Conservation (phyloP, 768 basidiomycete species). For the Coprinopsis cinerea region DNA sequence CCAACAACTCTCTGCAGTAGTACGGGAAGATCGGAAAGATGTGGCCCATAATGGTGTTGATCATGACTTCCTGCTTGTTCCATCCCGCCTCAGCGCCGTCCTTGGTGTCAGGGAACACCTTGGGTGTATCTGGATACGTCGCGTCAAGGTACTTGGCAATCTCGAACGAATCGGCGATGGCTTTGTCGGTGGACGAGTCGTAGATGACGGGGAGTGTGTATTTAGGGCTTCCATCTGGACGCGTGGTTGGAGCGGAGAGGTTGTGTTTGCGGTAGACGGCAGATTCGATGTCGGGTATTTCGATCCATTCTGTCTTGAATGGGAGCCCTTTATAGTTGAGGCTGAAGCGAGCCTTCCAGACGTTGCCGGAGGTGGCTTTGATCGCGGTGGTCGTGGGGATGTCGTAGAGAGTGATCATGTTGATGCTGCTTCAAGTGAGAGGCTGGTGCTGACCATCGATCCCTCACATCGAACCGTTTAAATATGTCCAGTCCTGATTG, state of each 20-base stretch:
- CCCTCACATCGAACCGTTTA: no score
- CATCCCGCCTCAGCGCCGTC: no score
- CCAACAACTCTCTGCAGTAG: no score
- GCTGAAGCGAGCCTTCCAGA: constrained; percentile 17
- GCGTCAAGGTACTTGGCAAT: constrained; percentile 47
- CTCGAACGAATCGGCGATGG: constrained; percentile 32
- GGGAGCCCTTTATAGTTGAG: constrained; percentile 30
- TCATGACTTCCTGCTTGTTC: no score
- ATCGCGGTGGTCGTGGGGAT: constrained; percentile 1
- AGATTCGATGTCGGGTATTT: constrained; percentile 48
- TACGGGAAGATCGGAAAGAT: no score
- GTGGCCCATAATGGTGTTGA: no score
- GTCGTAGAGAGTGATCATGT: constrained; percentile 10
- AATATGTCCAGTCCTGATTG: no score
- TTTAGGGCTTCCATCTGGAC: constrained; percentile 22
- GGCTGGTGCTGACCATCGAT: no score
- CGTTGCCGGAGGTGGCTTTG: constrained; percentile 7
- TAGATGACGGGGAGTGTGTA: constrained; percentile 44
- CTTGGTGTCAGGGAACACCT: constrained; percentile 29
- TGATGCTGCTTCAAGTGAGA: no score
- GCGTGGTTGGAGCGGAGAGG: constrained; percentile 26
- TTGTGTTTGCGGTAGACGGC: constrained; percentile 23
- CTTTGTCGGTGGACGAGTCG: constrained; percentile 35
- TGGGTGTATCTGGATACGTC: constrained; percentile 35
- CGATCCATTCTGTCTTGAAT: constrained; percentile 44